Evolutionary conservation across 768 basidiomycete genomes (phyloP), one percentile per base, ranked within the genome.

Genomic region (Pulveroboletus sp.): DNA sequence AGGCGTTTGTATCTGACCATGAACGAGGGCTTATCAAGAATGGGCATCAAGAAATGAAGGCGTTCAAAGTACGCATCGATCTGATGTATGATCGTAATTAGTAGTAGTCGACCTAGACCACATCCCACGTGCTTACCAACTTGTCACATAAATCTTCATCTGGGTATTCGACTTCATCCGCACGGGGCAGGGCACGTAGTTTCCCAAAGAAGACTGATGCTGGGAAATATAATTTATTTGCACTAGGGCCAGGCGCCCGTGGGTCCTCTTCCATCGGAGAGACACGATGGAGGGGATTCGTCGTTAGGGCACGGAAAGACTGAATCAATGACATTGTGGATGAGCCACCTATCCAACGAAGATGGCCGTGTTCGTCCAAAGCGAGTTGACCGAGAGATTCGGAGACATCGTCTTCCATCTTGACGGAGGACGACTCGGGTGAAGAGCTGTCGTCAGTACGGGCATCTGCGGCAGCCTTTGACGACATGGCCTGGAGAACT

Each of bases 271-370:
- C 86, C 82, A 85, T 86, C 33, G 87, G 87, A 8, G 89, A 91
- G 49, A 86, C 79, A 51, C 86, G 86, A 62, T 85, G 80, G 18
- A 86, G 71, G 6, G 86, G 86, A 28, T 82, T 82, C 6, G 85
- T 78, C 21, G 86, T 89, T 55, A 85, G 69, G 39, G 85, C 81
- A 54, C 80, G 82, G 73, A 93, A 92, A 5, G 89, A 90, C 63
- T 92, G 89, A 42, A 93, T 90, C 58, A 93, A 78, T 6, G 90
- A 89, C 90, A 93, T 91, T 18, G 89, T 89, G 14, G 89, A 92
- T 5, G 91, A 92, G 46, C 89, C 87, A 37, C 90, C 90, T 58
- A 93, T 92, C 90, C 90, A 93, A 51, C 89, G 82, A 79, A 89
- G 82, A 67, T 91, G 89, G 30, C 90, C 90, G 57, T 91, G 86